Percentiles rank a stretch among this genome's conserved stretches.
These are phyloP conservation scores for Neohortaea acidophila DNA, from an alignment of 495 filamentous ascomycete species.

Conservation along the genomic window DNA sequence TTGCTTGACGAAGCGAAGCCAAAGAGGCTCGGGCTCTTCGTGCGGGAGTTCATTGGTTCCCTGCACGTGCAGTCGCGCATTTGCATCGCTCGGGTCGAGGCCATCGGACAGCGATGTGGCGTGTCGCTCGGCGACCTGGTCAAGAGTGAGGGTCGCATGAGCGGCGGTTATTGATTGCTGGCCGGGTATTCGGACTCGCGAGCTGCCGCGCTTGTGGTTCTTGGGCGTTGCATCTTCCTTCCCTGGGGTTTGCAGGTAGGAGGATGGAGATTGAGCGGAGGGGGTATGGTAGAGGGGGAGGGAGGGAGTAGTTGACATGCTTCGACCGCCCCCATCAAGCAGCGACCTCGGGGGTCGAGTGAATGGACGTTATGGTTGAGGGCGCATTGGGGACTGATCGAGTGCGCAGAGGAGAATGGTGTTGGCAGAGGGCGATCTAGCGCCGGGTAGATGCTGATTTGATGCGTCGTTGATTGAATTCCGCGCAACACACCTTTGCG, in stretches of 20 bases:
- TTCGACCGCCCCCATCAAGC: constrained; percentile 21
- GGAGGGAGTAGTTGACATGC: constrained; percentile 42
- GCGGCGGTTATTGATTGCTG: constrained; percentile 42
- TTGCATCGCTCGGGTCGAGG: constrained; percentile 63
- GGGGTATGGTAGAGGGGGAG: constrained; percentile 38
- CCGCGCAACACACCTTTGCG: no score
- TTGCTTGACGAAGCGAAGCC: constrained; percentile 88
- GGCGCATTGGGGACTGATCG: no score
- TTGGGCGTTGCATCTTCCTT: background rate
- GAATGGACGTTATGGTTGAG: no score
- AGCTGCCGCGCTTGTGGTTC: constrained; percentile 7
- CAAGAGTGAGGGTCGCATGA: constrained; percentile 48
- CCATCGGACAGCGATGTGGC: constrained; percentile 72
- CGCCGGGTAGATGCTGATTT: no score
- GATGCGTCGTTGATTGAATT: no score
- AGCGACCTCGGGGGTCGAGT: no score
- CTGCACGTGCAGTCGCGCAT: constrained; percentile 59
- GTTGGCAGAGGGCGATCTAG: no score
- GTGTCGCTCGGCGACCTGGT: constrained; percentile 63
- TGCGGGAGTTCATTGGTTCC: constrained; percentile 91
- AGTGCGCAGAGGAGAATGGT: no score
- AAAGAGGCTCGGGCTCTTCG: constrained; percentile 82
- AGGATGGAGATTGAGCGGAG: background rate
- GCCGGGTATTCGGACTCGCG: constrained; percentile 11
- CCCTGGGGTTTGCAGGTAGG: constrained; percentile 16